Conservation (phyloP, 2,329 filamentous ascomycete species). For the Calycina herbarum region DNA sequence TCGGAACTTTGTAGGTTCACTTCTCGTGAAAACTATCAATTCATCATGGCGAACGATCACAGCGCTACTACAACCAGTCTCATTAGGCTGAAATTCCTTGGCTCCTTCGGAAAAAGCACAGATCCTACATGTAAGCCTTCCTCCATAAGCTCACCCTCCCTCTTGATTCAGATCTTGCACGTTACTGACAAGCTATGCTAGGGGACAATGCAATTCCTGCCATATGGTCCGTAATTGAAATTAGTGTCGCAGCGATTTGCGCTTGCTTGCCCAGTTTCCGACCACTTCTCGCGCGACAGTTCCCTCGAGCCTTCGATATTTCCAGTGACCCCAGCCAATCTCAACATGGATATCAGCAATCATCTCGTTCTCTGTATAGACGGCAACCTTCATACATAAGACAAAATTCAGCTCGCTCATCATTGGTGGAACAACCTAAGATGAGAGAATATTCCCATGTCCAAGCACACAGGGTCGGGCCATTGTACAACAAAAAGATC, state of each 20-base stretch:
- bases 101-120: constrained; percentile 22
- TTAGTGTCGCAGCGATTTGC: constrained; percentile 32
- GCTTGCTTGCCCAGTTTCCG: constrained; percentile 32
- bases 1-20: constrained; percentile 59
- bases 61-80: constrained; percentile 31
- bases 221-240: constrained; percentile 35
- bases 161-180: not conserved
- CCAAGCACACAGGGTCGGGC: constrained; percentile 1
- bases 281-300: constrained; percentile 25
- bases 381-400: not conserved
- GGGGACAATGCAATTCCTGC: constrained; percentile 29
- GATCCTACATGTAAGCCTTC: constrained; percentile 30
- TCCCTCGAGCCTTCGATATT: constrained; percentile 16
- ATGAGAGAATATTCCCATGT: not conserved
- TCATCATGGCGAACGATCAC: not conserved
- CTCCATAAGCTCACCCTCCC: not conserved
- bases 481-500: constrained; percentile 12
- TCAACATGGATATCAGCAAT: not conserved
- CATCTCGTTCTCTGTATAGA: not conserved
- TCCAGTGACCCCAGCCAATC: not conserved
- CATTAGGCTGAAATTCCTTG: constrained; percentile 29
- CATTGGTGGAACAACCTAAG: no score
- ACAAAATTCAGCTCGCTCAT: no score
- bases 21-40: not conserved
- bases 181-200: constrained; percentile 9